Conservation (phyloP, 768 basidiomycete genomes). For the Botryobasidium botryosum region DNA sequence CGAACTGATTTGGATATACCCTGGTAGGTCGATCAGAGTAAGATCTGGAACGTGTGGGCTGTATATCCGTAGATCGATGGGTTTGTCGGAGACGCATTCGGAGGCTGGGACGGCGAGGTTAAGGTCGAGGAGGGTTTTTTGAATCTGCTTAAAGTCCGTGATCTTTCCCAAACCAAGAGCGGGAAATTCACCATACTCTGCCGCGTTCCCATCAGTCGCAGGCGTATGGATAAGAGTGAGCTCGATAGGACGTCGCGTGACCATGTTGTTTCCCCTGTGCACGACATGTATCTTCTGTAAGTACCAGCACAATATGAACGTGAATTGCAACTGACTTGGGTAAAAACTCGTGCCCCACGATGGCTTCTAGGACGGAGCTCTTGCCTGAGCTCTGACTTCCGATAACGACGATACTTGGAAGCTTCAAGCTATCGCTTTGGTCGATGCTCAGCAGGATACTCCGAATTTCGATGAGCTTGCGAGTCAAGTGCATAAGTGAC, state of each 20-base stretch:
- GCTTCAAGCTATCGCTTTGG: constrained; percentile 82
- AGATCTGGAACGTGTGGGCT: constrained; percentile 93
- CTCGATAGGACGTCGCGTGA: constrained; percentile 94
- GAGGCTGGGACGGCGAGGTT: constrained; percentile 84
- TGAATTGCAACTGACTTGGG: constrained; percentile 61
- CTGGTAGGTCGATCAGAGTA: constrained; percentile 92
- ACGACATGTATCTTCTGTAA: constrained; percentile 1
- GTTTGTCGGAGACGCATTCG: constrained; percentile 83
- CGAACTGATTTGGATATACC: constrained; percentile 88
- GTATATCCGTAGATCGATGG: constrained; percentile 93
- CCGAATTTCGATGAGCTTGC: constrained; percentile 90
- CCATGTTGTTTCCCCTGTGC: constrained; percentile 95
- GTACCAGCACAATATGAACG: constrained; percentile 1
- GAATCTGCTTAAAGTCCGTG: constrained; percentile 80
- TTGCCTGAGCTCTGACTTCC: constrained; percentile 98
- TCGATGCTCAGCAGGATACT: constrained; percentile 91
- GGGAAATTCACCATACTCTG: constrained; percentile 92
- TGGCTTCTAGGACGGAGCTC: constrained; percentile 91
- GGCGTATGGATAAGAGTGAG: constrained; percentile 92
- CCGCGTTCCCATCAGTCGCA: constrained; percentile 32
- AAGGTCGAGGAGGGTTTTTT: constrained; percentile 82
- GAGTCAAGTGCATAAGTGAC: constrained; percentile 71
- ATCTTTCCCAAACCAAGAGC: constrained; percentile 77
- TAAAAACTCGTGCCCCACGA: constrained; percentile 94
- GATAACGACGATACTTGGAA: constrained; percentile 96